Base-by-base conservation (phyloP, 371 early-diverging fungal genomes). In the Catenaria anguillulae region DNA sequence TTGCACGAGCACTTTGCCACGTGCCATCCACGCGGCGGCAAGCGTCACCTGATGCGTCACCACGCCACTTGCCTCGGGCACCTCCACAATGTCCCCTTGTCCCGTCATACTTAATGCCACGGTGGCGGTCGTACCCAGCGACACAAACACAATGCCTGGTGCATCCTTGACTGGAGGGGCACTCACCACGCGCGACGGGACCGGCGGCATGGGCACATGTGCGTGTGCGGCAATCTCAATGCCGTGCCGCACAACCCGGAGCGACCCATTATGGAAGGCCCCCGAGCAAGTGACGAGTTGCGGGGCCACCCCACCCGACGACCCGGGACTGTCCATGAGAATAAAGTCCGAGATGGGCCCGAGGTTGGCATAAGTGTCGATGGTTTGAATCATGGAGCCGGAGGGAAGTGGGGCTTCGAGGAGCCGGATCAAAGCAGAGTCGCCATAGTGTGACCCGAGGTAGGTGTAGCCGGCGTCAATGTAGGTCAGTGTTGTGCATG, bases 281-380 rank as follows among this genome's bases (percentile, higher is more conserved):
- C 94, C 93, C 8, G 88, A 85, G 66, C 92, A 92, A n/a, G 92
- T 84, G 1, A 94, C 85, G 54, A 93, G 75, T 52, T 87, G 84
- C 10, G 40, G 17, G 40, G 84, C 80, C 78, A 84, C 79, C 43
- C 84, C 85, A 0, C 29, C 52, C 2, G 21, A 12, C 67, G 86
- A 80, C 65, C 83, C 81, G 54, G 87, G 87, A n/a, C 80, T 46
- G 72, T 92, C 88, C 13, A 86, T 82, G 17, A 92, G 80, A 59
- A 83, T 81, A 70, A 96, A 86, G 67, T 95, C 96, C 0, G 76
- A 69, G 12, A 95, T 82, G 0, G 97, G 97, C 2, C 84, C 89
- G 43, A 93, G 70, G 68, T 88, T 92, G 33, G 77, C 66, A 63
- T 77, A 89, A 4, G 78, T 76, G 46, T 88, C 82, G 52, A 84